Base-by-base conservation (phyloP, 2,329 filamentous ascomycete genomes). In the Neofusicoccum parvum region DNA sequence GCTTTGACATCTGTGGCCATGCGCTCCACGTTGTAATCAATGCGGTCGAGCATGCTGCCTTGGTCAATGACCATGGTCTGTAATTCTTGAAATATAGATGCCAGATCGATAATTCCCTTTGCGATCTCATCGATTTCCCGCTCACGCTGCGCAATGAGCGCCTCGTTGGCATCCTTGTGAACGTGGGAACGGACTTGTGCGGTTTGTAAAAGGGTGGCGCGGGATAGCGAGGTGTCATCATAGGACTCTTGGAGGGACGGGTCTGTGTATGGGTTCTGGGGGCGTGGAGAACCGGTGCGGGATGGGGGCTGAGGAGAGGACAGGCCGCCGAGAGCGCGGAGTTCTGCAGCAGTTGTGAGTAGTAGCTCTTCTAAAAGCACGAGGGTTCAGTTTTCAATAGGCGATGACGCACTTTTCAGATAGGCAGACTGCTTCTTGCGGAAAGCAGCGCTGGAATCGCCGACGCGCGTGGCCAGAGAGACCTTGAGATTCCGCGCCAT, bases 401-500 rank as follows among this genome's bases (percentile, higher is more conserved):
- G 37, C n/a, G 11, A 11, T 41, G 48, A 70, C 81, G 73, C 83
- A 96, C 93, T 97, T 80, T 96, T 97, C 62, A 99, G 80, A 79
- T 99, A 99, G 60, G 90, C 90, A 75, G 94, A 94, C 82, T 99
- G 95, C 82, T 97, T 98, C 85, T 98, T 99, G 73, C 95, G 87
- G 77, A 99, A 99, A 68, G 87, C 85, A 36, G 95, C 91, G 80
- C 94, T 97, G 54, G 92, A 90, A 71, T 98, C 94, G 78, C 97
- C 94, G 0, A 98, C 92, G 68, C 92, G 86, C 1, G 92, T 85
- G 0, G 95, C 95, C 45, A 98, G 85, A 15, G 92, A 95, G 69
- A 96, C 92, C 78, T 98, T 94, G 66, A 99, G 92, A 75, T 99
- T 99, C 80, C 88, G 90, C 59, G 94, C 95, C 94, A 99, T 98